Base-by-base conservation (phyloP, 1,284 basidiomycete species). In the Boletus hoseneyae region DNA sequence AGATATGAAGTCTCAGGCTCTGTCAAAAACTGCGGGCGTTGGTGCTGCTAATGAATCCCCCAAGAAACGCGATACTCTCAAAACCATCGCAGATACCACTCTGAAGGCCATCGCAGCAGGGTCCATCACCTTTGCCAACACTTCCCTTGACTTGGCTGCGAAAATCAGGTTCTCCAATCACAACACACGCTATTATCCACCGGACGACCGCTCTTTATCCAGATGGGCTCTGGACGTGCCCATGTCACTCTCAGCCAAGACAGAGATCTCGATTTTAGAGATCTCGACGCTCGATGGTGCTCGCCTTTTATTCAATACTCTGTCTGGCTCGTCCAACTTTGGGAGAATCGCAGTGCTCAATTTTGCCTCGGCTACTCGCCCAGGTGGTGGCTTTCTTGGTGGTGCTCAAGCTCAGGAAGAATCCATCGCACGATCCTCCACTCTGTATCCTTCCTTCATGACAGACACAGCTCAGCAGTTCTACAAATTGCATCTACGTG, bases 371-470 rank as follows among this genome's bases (percentile, higher is more conserved):
- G 84, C 85, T 8, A 83, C 73, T 55, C 78, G 79, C 23, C 81
- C 83, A 1, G 85, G 85, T 1, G 85, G 85, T 6, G 85, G 85
- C 2, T 87, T 88, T 63, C 68, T 79, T 30, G 70, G 56, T 34
- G 87, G 86, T 29, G 76, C 84, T 2, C 77, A 77, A 55, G 84
- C 85, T 3, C 85, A 88, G 61, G 86, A 88, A 63, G 85, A 88
- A 65, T 82, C 80, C 39, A 75, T 88, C 55, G 84, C 85, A 2
- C 79, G 85, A 38, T 78, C 82, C 2, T 85, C 83, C 21, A 82
- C 80, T 1, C 66, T 86, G 11, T 84, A 81, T 57, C 70, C 74
- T 7, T 77, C 80, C 4, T 77, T 88, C 48, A 75, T 77, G 63
- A 78, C 80, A 16, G 62, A 67, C 9, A 65, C 67, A 3, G 79